Evolutionary conservation across 2,329 filamentous ascomycete genomes (phyloP).

Genomic region (Septoria petroselini): DNA sequence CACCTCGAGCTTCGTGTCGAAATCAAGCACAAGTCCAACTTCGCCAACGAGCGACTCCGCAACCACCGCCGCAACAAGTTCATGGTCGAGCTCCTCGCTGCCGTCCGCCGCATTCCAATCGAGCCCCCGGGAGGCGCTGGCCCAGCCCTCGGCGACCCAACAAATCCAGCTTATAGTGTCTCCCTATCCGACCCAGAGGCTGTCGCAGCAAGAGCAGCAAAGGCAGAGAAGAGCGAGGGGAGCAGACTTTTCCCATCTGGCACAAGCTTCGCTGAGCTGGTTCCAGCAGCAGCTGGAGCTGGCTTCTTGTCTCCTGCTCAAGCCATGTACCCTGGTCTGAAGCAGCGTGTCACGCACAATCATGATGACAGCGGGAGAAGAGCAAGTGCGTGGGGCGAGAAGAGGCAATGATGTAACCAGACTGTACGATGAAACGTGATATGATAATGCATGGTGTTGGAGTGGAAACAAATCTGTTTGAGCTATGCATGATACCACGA

Average conservation of each 20-base stretch:
- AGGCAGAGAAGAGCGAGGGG: slow-evolving; percentile 43
- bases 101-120: slow-evolving; percentile 81
- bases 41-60: slow-evolving; percentile 68
- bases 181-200: slow-evolving; percentile 21
- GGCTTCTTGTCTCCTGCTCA: slow-evolving; percentile 13
- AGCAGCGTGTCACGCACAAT: slow-evolving; percentile 5
- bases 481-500: not conserved
- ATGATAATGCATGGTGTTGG: not conserved
- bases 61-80: slow-evolving; percentile 83
- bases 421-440: not conserved
- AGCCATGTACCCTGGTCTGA: slow-evolving; percentile 21
- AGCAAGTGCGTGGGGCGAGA: slow-evolving; percentile 2
- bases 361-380: slow-evolving; percentile 5
- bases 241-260: slow-evolving; percentile 51
- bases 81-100: slow-evolving; percentile 83
- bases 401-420: not conserved
- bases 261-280: slow-evolving; percentile 12
- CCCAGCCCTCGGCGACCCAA: slow-evolving; percentile 49
- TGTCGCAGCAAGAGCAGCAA: slow-evolving; percentile 9
- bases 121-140: slow-evolving; percentile 65
- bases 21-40: slow-evolving; percentile 44
- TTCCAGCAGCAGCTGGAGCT: slow-evolving; percentile 1
- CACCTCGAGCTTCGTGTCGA: slow-evolving; percentile 37
- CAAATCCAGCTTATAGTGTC: slow-evolving; percentile 67
- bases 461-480: not conserved